phyloP scores from a whole-genome alignment of 768 basidiomycete species.

The Neoboletus magnificus region DNA sequence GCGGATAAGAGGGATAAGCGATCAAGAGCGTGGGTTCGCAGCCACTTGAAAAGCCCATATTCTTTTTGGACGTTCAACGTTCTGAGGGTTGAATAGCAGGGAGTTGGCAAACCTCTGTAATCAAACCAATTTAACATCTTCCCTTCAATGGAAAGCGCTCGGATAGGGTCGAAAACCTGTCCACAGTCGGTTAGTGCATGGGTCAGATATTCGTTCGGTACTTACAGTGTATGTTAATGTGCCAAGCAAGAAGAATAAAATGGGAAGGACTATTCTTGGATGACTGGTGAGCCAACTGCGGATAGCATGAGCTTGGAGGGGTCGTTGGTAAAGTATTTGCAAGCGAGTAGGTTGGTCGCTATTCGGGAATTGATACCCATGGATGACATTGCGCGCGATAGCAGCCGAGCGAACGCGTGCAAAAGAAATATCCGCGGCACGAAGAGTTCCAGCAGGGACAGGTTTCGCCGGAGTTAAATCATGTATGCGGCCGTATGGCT shows the following conservation, averaged over 20 bases:
- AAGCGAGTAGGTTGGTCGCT: conserved; percentile 40
- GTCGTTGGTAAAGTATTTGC: conserved; percentile 56
- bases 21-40: conserved; percentile 59
- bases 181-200: background rate
- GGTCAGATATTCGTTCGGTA: conserved; percentile 2
- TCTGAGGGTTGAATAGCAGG: background rate
- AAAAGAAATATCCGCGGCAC: conserved; percentile 64
- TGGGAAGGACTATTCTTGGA: conserved; percentile 78
- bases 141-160: conserved; percentile 76
- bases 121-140: conserved; percentile 87
- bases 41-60: conserved; percentile 73
- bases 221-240: conserved; percentile 83
- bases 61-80: conserved; percentile 40
- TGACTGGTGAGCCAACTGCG: conserved; percentile 84
- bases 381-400: conserved; percentile 78
- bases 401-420: conserved; percentile 63
- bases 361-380: conserved; percentile 49
- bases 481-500: conserved; percentile 82
- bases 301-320: conserved; percentile 61
- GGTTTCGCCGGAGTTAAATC: conserved; percentile 60
- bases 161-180: conserved; percentile 90
- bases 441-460: conserved; percentile 62
- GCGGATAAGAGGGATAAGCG: conserved; percentile 35
- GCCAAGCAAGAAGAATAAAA: conserved; percentile 85
- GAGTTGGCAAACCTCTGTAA: conserved; percentile 49